A percentile compares a stretch with the other conserved stretches of the same genome.
phyloP scores from a whole-genome alignment of 257 asterid genomes.

The Buddleja alternifolia region DNA sequence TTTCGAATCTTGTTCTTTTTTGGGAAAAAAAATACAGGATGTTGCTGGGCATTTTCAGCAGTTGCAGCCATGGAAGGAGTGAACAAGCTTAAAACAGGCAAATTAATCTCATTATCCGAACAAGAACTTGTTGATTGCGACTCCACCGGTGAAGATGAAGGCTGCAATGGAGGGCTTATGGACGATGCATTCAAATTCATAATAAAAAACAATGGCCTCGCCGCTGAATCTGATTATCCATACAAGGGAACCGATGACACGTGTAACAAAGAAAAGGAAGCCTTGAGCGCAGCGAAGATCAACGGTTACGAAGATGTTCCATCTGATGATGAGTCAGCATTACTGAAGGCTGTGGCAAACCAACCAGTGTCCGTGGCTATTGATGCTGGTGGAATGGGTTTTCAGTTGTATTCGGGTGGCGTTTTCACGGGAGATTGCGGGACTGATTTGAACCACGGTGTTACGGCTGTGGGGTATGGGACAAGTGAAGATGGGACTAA shows the following conservation, averaged over 20 bases:
- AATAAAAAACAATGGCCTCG: slow-evolving; percentile 16
- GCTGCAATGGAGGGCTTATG: slow-evolving; percentile 30
- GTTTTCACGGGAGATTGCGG: slow-evolving; percentile 36
- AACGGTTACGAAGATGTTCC: slow-evolving; percentile 24
- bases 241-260: slow-evolving; percentile 15
- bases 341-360: slow-evolving; percentile 31
- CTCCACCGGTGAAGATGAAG: background rate
- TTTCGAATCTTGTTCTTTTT: background rate
- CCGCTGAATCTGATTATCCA: slow-evolving; percentile 18
- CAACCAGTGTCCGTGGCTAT: slow-evolving; percentile 31
- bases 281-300: slow-evolving; percentile 9
- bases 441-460: slow-evolving; percentile 30
- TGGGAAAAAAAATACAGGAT: too few species aligned
- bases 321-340: background rate
- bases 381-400: slow-evolving; percentile 19
- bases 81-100: slow-evolving; percentile 14
- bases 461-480: slow-evolving; percentile 34
- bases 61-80: slow-evolving; percentile 34
- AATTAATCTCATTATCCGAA: slow-evolving; percentile 25
- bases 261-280: background rate
- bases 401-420: slow-evolving; percentile 27
- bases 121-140: slow-evolving; percentile 28
- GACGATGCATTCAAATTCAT: slow-evolving; percentile 25
- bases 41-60: slow-evolving; percentile 25
- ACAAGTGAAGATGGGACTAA: slow-evolving; percentile 21